Conservation (phyloP, 192 early-diverging fungal species). For the Entomortierella parvispora region DNA sequence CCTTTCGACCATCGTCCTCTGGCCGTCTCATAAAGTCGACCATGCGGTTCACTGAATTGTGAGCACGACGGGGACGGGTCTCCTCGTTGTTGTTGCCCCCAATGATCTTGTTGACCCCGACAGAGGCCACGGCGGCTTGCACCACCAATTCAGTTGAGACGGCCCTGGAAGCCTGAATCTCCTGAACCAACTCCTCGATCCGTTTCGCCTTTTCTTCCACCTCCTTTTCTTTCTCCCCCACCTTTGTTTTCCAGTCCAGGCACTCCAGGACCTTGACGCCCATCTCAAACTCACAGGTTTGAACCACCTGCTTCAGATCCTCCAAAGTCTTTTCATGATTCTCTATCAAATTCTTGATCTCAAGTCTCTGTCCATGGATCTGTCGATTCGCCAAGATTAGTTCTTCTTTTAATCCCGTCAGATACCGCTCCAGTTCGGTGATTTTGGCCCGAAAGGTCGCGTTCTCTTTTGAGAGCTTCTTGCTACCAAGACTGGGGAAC, state of each 20-base stretch:
- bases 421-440: constrained; percentile 31
- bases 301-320: constrained; percentile 1
- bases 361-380: constrained; percentile 10
- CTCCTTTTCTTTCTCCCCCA: constrained; percentile 2
- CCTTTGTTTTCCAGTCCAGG: background rate
- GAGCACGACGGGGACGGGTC: background rate
- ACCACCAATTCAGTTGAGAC: background rate
- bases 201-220: constrained; percentile 2
- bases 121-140: background rate
- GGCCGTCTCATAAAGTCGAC: background rate
- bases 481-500: constrained; percentile 36
- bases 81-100: background rate
- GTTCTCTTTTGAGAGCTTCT: constrained; percentile 29
- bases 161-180: background rate
- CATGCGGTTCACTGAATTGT: too few species aligned
- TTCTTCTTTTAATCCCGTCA: constrained; percentile 43
- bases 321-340: background rate
- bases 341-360: constrained; percentile 26
- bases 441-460: constrained; percentile 34
- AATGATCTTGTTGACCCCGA: background rate
- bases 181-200: background rate
- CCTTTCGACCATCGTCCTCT: background rate
- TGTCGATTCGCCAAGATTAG: constrained; percentile 29
- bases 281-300: constrained; percentile 21
- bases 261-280: constrained; percentile 17